phyloP scores from a whole-genome alignment of 2,329 filamentous ascomycete species.

The Neophaeococcomyces mojaviensis region DNA sequence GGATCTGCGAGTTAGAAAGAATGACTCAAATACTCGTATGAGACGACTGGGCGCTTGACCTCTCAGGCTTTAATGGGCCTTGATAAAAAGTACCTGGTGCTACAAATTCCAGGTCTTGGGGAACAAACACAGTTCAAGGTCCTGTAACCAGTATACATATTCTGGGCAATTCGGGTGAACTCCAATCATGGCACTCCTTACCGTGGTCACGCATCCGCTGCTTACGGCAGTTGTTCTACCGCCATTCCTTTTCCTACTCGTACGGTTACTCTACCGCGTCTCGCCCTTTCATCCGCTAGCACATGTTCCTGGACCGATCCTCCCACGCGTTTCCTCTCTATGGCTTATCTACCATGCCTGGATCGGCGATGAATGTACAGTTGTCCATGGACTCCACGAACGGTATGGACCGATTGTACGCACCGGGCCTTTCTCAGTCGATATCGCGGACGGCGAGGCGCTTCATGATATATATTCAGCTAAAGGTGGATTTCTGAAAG shows the following conservation, averaged over 20 bases:
- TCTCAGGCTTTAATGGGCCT: too few species aligned
- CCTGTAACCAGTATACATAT: too few species aligned
- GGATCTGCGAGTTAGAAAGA: too few species aligned
- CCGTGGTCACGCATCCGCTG: too few species aligned
- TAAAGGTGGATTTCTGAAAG: slow-evolving; percentile 48
- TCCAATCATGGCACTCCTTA: too few species aligned
- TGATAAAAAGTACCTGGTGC: too few species aligned
- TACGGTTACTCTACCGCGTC: slow-evolving; percentile 1
- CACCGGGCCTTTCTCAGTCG: slow-evolving; percentile 33
- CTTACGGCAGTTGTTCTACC: too few species aligned
- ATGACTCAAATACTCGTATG: too few species aligned
- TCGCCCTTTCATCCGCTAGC: slow-evolving; percentile 2
- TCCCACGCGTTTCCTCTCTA: slow-evolving; percentile 28
- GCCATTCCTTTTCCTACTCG: slow-evolving; percentile 9
- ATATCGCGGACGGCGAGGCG: slow-evolving; percentile 39
- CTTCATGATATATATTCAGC: slow-evolving; percentile 45
- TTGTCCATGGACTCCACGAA: slow-evolving; percentile 26
- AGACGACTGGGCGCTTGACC: too few species aligned
- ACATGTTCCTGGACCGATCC: background rate
- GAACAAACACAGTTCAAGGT: too few species aligned
- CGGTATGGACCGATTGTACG: slow-evolving; percentile 31
- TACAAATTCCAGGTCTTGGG: too few species aligned
- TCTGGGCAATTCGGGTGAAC: too few species aligned
- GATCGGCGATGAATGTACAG: slow-evolving; percentile 28
- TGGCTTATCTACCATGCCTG: slow-evolving; percentile 29